Conservation (phyloP, 192 early-diverging fungal genomes). For the Entomortierella parvispora region DNA sequence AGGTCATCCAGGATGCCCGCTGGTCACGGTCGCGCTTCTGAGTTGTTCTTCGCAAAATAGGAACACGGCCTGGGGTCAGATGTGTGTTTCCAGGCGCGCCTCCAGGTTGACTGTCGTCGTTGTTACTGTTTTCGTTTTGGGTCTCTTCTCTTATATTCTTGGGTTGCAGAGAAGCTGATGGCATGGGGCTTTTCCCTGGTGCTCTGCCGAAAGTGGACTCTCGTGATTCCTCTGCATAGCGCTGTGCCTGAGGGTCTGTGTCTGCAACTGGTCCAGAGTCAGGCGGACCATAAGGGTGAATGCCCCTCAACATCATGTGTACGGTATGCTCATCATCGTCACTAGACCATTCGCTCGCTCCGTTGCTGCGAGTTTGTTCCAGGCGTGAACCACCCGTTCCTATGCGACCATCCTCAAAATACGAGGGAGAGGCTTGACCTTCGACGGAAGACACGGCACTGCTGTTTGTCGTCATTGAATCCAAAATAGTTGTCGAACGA, state of each 20-base stretch:
- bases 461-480: constrained; percentile 7
- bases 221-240: too few species aligned
- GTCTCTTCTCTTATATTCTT: too few species aligned
- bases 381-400: too few species aligned
- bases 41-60: constrained; percentile 25
- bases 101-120: too few species aligned
- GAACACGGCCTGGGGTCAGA: neutral
- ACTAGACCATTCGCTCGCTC: constrained; percentile 24
- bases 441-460: constrained; percentile 15
- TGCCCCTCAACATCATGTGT: neutral
- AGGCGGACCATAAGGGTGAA: neutral
- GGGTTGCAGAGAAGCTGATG: too few species aligned
- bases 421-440: neutral
- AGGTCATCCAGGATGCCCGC: constrained; percentile 39
- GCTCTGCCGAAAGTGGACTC: neutral
- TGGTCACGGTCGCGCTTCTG: constrained; percentile 18
- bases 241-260: too few species aligned
- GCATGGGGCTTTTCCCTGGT: too few species aligned
- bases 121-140: too few species aligned
- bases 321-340: constrained; percentile 16
- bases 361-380: neutral
- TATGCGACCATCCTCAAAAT: neutral
- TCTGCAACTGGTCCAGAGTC: neutral
- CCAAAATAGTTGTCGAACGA: constrained; percentile 11
- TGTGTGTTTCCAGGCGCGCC: neutral